These are phyloP conservation scores for Quercus lobata DNA, from an alignment of 331 rosid species.

Conservation along the genomic window DNA sequence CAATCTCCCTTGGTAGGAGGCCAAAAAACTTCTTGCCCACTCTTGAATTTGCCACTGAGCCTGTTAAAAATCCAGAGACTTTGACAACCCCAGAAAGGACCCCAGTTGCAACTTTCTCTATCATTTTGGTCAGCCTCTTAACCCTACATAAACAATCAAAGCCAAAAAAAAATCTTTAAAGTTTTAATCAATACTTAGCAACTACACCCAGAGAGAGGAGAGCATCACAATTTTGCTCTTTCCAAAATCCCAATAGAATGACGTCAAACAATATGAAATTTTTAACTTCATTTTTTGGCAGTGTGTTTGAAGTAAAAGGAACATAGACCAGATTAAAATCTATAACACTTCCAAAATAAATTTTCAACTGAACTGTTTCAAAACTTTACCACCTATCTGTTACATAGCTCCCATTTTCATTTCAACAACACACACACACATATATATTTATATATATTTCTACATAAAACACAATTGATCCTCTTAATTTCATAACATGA, in stretches of 20 bases:
- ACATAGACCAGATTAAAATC: too few species aligned
- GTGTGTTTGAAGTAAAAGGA: too few species aligned
- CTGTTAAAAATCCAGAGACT: conserved; percentile 69
- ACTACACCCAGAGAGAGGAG: neutral
- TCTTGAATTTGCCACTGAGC: conserved; percentile 49
- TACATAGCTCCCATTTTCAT: neutral
- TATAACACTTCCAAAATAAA: too few species aligned
- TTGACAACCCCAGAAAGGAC: conserved; percentile 82
- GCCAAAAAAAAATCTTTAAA: neutral
- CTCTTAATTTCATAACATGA: neutral
- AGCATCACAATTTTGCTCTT: neutral
- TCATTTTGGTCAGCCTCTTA: conserved; percentile 77
- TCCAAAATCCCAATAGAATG: too few species aligned
- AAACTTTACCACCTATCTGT: neutral
- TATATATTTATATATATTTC: neutral
- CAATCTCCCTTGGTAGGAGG: conserved; percentile 79
- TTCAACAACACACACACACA: neutral
- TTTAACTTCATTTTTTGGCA: too few species aligned
- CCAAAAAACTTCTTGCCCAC: conserved; percentile 74
- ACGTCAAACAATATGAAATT: too few species aligned
- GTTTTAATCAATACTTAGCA: conserved; percentile 1
- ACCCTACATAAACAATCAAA: conserved; percentile 48
- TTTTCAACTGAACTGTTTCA: neutral
- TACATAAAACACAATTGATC: neutral
- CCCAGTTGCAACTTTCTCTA: conserved; percentile 85